Evolutionary conservation across 2,329 filamentous ascomycete species (phyloP).

Genomic region (Colletotrichum lentis): DNA sequence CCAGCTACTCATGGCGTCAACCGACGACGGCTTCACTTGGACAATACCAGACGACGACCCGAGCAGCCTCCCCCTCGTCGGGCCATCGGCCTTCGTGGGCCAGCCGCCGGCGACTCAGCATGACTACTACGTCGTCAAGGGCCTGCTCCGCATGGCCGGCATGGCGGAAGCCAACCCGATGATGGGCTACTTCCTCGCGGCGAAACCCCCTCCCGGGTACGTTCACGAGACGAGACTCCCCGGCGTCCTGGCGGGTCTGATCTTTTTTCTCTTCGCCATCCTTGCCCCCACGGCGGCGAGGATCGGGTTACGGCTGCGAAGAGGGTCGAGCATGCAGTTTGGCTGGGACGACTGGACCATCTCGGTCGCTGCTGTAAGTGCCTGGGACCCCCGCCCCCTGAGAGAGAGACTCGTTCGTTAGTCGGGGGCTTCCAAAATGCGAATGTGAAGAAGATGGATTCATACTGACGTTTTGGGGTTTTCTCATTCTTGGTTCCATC

Average conservation of each 20-base stretch:
- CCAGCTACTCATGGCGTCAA: conserved; percentile 21
- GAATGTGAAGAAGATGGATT: too few species aligned
- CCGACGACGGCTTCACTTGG: background rate
- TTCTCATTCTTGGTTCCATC: conserved; percentile 35
- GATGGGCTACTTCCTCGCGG: conserved; percentile 39
- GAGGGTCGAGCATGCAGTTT: conserved; percentile 43
- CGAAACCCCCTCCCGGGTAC: conserved; percentile 38
- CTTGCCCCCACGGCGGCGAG: conserved; percentile 43
- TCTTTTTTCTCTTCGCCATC: conserved; percentile 44
- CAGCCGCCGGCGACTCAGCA: conserved; percentile 29
- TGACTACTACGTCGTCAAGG: conserved; percentile 31
- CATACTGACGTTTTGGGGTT: conserved; percentile 8
- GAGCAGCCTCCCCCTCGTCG: conserved; percentile 19
- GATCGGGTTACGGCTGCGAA: conserved; percentile 40
- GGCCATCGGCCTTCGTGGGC: conserved; percentile 26
- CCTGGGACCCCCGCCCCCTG: background rate
- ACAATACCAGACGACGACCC: conserved; percentile 9
- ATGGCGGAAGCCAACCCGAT: conserved; percentile 39
- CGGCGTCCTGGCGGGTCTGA: conserved; percentile 43
- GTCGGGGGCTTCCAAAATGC: too few species aligned
- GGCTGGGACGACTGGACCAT: conserved; percentile 48
- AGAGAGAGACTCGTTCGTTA: too few species aligned
- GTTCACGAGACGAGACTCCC: conserved; percentile 42
- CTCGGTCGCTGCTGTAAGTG: conserved; percentile 45
- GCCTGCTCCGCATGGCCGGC: conserved; percentile 28